Base-by-base conservation (phyloP, 371 early-diverging fungal species). In the Mucor racemosus region DNA sequence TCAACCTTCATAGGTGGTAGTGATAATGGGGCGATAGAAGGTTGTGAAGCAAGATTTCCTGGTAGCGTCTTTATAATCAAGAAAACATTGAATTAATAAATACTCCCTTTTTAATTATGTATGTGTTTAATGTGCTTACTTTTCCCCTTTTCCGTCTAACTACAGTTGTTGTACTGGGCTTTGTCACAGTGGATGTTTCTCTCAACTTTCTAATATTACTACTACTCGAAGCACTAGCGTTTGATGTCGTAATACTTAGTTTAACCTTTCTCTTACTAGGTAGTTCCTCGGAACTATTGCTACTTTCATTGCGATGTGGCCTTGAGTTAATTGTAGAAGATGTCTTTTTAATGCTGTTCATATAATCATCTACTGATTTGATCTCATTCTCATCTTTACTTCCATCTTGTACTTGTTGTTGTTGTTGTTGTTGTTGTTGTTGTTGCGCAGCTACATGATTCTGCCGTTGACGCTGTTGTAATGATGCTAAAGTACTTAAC, bases 1-100 rank as follows among this genome's bases (percentile, higher is more conserved):
- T 84, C 84, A 5, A 79, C 68, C 66, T 81, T 84, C 76, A 84
- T 78, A 19, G 84, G 84, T 58, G 84, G 80, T 39, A 84, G 53
- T 17, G 79, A 58, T 60, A 81, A 58, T 10, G 84, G 69, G 42
- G 69, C 73, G 48, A 75, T 64, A 35, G 76, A 61, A 36, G 81
- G 78, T 36, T 72, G 78, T 50, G 72, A 44, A 42, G 74, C 76
- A 41, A 79, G 60, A 65, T 65, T 75, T 33, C 84, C 81, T 33
- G 84, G 80, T 10, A 84, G 61, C 15, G 84, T 84, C 84, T 83
- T 66, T 15, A 14, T 46, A 33, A 39, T 19, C 17, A 7, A 40
- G 21, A 35, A 13, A 21, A 34, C 15, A 48, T 15, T 19, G 2
- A 60, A 46, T 19, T 14, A 40, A 34, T 26, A 26, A 26, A 50